Evolutionary conservation across 2,329 filamentous ascomycete genomes (phyloP), one percentile per base, ranked within the genome.

Genomic region (Sporothrix pseudoabietina): DNA sequence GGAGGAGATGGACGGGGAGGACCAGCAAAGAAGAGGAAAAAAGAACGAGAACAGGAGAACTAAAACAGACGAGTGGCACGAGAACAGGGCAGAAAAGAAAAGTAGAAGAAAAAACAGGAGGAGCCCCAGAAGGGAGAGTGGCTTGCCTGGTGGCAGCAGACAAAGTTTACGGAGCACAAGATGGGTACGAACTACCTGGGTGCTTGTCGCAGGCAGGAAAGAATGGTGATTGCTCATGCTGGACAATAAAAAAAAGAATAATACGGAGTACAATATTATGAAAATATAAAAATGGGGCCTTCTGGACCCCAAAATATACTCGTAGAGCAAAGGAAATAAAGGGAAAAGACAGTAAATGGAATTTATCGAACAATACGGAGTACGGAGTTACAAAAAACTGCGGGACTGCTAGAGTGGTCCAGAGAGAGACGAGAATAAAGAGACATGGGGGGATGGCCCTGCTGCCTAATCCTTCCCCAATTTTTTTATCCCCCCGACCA

Each of bases 301-400:
- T 66, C 39, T 47, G n/a, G 39, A 22, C 61, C 22, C n/a, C 26
- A 44, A 47, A 30, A 26, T 47, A 26, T 30, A 26, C 26, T 26
- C 26, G 26, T 26, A 65, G 32, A 44, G 26, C 22, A 14, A 32
- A 52, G 1, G 22, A 32, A 49, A 32, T 19, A 32, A 52, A 52
- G 19, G 30, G 52, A 52, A 52, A 35, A 32, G 14, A 66, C 26
- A 14, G 44, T 26, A 52, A 35, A 10, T 32, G 47, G 44, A 52
- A 68, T 68, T 49, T 52, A 68, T 68, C 65, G 47, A 54, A 54
- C 44, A 63, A 41, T 39, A 61, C 57, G 61, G 61, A 30, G 61
- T 39, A 61, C 57, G 61, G 61, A 30, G 61, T 39, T 10, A 49
- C 30, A 69, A 69, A 16, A 19, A 14, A 55, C 47, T 55, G 32